Evolutionary conservation across 306 rosid species (phyloP).

Genomic region (Hippophae tibetana): DNA sequence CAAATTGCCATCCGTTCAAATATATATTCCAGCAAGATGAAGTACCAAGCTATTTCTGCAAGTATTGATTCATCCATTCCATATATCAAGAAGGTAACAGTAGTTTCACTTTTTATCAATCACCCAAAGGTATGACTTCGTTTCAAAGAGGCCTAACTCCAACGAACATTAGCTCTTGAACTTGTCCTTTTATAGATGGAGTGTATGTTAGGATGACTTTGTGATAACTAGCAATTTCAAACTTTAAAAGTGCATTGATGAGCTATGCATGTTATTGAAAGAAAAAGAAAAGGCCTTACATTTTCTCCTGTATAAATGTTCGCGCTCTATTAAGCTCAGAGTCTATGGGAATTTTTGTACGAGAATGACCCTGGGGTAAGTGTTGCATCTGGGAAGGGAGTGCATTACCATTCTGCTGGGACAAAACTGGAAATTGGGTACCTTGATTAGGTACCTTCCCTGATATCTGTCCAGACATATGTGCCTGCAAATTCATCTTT

Average conservation of each 20-base stretch:
- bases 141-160: no score
- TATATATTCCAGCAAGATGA: no score
- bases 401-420: constrained; percentile 49
- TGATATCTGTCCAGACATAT: constrained; percentile 52
- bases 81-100: no score
- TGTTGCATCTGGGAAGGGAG: constrained; percentile 45
- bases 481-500: constrained; percentile 58
- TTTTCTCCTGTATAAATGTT: constrained; percentile 40
- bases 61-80: no score
- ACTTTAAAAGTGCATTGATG: background rate
- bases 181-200: no score
- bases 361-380: constrained; percentile 31
- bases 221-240: no score
- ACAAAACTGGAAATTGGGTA: constrained; percentile 44
- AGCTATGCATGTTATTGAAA: background rate
- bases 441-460: constrained; percentile 71
- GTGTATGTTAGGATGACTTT: no score
- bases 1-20: no score
- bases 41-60: no score
- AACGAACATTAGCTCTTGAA: no score
- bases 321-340: constrained; percentile 58
- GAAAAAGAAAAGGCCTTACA: constrained; percentile 37
- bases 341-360: constrained; percentile 37
- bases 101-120: no score
- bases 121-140: no score